Evolutionary conservation across 1,284 basidiomycete species (phyloP).

Genomic region (Boletus smithii): DNA sequence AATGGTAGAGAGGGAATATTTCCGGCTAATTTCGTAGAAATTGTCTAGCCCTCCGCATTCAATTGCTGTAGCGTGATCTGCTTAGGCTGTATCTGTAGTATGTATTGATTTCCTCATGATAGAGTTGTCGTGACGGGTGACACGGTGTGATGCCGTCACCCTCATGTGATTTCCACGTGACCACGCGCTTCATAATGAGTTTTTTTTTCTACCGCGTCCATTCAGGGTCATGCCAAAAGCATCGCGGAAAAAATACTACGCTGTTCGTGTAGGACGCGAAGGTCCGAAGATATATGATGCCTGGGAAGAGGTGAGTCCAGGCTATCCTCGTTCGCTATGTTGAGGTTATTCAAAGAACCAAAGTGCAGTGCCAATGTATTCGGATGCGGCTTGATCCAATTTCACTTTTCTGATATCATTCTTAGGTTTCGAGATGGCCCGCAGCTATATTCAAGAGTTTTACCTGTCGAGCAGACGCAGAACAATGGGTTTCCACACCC

Average conservation of each 20-base stretch:
- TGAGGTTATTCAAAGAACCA: conserved; percentile 1
- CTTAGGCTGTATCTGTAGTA: neutral
- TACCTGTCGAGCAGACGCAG: conserved; percentile 38
- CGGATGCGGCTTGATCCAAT: neutral
- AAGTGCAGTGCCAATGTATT: conserved; percentile 43
- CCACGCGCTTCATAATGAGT: no score
- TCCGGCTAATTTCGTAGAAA: conserved; percentile 64
- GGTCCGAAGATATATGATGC: conserved; percentile 51
- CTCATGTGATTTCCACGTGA: neutral
- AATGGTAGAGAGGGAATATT: conserved; percentile 50
- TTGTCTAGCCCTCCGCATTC: conserved; percentile 35
- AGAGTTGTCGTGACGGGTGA: neutral
- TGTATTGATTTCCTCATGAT: conserved; percentile 1
- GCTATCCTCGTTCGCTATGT: neutral
- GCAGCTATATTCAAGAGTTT: conserved; percentile 51
- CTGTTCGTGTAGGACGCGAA: conserved; percentile 50
- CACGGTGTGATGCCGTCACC: no score
- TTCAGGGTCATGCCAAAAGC: conserved; percentile 32
- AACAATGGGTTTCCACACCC: conserved; percentile 41
- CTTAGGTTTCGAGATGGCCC: conserved; percentile 48
- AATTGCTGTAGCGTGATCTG: conserved; percentile 7
- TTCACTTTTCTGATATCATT: conserved; percentile 5
- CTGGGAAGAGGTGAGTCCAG: conserved; percentile 52
- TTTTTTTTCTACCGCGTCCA: no score
- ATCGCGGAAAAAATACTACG: conserved; percentile 50